phyloP scores from a whole-genome alignment of 139 green algal genomes.

The Asterochloris erici region DNA sequence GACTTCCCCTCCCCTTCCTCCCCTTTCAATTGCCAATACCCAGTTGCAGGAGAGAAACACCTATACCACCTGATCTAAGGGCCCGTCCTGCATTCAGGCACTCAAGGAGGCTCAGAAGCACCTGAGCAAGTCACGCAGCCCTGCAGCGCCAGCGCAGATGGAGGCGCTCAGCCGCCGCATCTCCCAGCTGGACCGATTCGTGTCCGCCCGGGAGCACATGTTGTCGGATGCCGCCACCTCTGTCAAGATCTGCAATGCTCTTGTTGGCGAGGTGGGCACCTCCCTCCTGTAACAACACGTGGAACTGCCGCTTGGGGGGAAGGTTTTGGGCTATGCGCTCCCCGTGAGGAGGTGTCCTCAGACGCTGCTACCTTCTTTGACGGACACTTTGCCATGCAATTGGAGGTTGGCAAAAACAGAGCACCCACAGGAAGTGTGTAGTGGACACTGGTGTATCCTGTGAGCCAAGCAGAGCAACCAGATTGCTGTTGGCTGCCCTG shows the following conservation, averaged over 20 bases:
- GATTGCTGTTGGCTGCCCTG: not conserved
- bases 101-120: constrained; percentile 38
- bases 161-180: constrained; percentile 23
- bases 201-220: constrained; percentile 22
- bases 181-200: constrained; percentile 31
- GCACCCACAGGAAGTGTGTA: not conserved
- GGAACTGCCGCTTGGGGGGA: not conserved
- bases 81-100: constrained; percentile 19
- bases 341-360: not conserved
- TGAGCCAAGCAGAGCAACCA: not conserved
- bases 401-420: not conserved
- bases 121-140: constrained; percentile 22
- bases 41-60: too few relatives aligned
- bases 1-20: not conserved
- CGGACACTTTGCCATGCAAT: not conserved
- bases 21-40: not conserved
- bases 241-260: constrained; percentile 28
- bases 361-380: not conserved
- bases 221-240: constrained; percentile 21
- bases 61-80: not conserved
- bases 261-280: constrained; percentile 28
- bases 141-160: constrained; percentile 20
- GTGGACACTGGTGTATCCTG: not conserved
- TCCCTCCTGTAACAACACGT: not conserved
- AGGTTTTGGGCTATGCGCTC: not conserved